phyloP scores from a whole-genome alignment of 257 asterid species.

The Paulownia fortunei region DNA sequence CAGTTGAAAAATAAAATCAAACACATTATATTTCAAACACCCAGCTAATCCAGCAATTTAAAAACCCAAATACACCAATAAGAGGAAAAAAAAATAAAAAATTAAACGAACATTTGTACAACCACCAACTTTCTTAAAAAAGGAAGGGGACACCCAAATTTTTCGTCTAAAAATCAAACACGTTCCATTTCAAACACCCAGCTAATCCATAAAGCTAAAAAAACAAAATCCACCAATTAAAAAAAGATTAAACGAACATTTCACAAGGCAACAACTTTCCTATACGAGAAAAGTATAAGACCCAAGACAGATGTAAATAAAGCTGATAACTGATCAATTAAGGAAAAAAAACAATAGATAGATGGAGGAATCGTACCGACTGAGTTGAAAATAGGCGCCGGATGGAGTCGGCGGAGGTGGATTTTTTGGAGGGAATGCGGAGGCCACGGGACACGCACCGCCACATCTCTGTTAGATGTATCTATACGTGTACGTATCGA shows the following conservation, averaged over 20 bases:
- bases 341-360: neutral
- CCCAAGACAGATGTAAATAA: neutral
- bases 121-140: neutral
- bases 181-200: neutral
- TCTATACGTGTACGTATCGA: constrained; percentile 1
- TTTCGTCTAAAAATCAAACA: neutral
- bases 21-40: neutral
- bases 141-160: neutral
- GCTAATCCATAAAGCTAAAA: constrained; percentile 18
- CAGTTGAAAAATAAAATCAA: neutral
- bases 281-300: neutral
- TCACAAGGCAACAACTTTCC: neutral
- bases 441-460: constrained; percentile 91
- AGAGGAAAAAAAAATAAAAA: neutral
- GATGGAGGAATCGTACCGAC: constrained; percentile 46
- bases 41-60: constrained; percentile 1
- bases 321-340: constrained; percentile 6
- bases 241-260: neutral
- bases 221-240: constrained; percentile 24
- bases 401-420: constrained; percentile 59
- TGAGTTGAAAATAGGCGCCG: constrained; percentile 71
- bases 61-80: constrained; percentile 8
- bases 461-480: constrained; percentile 64
- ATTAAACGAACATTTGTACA: neutral
- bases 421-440: constrained; percentile 60